A percentile compares a stretch with the other conserved stretches of the same genome.
Conservation (phyloP, 306 rosid species). For the Prunus davidiana region DNA sequence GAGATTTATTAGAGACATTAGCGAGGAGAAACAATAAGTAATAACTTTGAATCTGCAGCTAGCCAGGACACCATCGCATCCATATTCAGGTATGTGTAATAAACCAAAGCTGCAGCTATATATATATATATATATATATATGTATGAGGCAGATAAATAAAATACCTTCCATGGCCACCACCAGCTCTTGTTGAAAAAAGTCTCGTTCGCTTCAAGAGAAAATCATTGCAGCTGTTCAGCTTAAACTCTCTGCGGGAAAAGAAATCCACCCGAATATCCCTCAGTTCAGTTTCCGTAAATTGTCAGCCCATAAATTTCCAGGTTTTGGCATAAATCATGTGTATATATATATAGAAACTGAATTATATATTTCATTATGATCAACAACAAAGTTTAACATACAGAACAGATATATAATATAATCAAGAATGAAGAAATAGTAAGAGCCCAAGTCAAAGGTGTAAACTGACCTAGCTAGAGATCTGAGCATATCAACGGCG, state of each 20-base stretch:
- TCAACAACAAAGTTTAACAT: no score
- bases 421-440: no score
- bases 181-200: conserved; percentile 36
- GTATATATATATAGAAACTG: no score
- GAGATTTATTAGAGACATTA: not conserved
- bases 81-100: no score
- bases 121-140: not conserved
- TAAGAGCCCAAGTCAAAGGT: not conserved
- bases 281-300: not conserved
- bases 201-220: conserved; percentile 34
- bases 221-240: conserved; percentile 26
- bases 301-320: not conserved
- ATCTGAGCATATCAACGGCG: conserved; percentile 44
- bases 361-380: no score
- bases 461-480: conserved; percentile 49
- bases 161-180: conserved; percentile 56
- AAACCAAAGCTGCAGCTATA: not conserved
- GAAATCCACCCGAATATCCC: not conserved
- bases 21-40: not conserved
- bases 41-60: not conserved
- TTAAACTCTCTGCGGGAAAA: not conserved
- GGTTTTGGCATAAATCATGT: not conserved
- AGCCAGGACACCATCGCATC: not conserved
- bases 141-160: not conserved
- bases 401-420: no score